Percentiles rank a stretch among this genome's conserved stretches.
phyloP scores from a whole-genome alignment of 2,329 filamentous ascomycete genomes.

The Simplicillium sp. region DNA sequence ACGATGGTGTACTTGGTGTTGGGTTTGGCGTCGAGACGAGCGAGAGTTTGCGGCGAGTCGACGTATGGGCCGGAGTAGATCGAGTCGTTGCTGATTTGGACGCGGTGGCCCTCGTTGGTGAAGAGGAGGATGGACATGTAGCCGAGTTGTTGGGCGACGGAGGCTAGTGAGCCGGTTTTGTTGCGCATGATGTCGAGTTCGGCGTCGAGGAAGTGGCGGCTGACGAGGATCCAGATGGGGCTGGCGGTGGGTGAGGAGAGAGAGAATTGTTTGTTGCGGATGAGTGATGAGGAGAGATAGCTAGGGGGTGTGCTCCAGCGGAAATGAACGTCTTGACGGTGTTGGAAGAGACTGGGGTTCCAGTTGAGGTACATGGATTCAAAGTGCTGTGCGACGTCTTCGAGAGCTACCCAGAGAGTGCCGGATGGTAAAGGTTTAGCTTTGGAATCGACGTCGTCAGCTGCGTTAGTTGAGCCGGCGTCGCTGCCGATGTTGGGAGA shows the following conservation, averaged over 20 bases:
- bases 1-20: conserved; percentile 49
- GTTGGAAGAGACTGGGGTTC: conserved; percentile 76
- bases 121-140: conserved; percentile 87
- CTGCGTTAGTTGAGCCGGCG: not conserved
- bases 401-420: conserved; percentile 89
- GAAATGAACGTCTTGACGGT: conserved; percentile 86
- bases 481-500: conserved; percentile 1
- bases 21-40: conserved; percentile 46
- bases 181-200: conserved; percentile 48
- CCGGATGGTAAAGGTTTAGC: conserved; percentile 35
- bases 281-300: conserved; percentile 43
- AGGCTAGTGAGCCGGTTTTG: conserved; percentile 28
- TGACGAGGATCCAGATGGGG: conserved; percentile 74
- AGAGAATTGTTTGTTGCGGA: conserved; percentile 64
- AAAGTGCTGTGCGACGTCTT: conserved; percentile 83
- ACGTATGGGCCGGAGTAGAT: conserved; percentile 76
- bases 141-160: conserved; percentile 49
- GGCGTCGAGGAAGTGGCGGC: conserved; percentile 71
- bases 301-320: conserved; percentile 58
- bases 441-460: not conserved
- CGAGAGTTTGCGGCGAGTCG: conserved; percentile 84
- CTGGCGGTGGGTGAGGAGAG: conserved; percentile 49
- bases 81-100: conserved; percentile 65
- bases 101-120: conserved; percentile 56
- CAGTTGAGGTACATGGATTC: conserved; percentile 96